Percentiles rank a stretch among this genome's conserved stretches.
Evolutionary conservation across 2,329 filamentous ascomycete genomes (phyloP).

Genomic region (Sclerotinia trifoliorum): DNA sequence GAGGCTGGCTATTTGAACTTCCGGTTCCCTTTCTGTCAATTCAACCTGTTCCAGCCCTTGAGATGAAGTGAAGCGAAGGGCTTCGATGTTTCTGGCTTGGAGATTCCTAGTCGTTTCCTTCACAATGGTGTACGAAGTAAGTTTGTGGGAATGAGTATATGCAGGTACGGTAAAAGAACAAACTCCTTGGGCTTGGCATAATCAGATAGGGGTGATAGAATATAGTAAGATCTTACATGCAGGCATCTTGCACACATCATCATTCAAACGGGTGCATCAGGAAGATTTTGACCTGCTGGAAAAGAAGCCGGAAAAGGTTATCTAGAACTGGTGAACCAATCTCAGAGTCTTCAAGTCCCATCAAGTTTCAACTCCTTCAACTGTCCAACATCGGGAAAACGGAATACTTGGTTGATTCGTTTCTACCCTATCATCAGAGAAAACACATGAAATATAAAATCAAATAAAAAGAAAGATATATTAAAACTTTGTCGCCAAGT

Average conservation of each 20-base stretch:
- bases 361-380: background rate
- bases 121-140: background rate
- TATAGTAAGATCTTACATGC: background rate
- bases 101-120: background rate
- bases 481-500: background rate
- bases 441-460: background rate
- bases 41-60: background rate
- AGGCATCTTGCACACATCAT: background rate
- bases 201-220: background rate
- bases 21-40: background rate
- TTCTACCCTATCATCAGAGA: too few relatives aligned
- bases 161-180: background rate
- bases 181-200: background rate
- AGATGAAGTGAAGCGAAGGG: background rate
- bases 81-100: background rate
- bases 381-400: background rate
- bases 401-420: background rate
- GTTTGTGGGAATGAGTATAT: background rate
- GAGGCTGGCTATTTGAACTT: background rate
- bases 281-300: background rate
- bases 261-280: background rate
- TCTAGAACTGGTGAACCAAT: background rate
- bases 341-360: background rate
- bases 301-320: background rate
- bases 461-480: background rate